phyloP scores from a whole-genome alignment of 306 rosid species.

The Aeschynomene evenia region DNA sequence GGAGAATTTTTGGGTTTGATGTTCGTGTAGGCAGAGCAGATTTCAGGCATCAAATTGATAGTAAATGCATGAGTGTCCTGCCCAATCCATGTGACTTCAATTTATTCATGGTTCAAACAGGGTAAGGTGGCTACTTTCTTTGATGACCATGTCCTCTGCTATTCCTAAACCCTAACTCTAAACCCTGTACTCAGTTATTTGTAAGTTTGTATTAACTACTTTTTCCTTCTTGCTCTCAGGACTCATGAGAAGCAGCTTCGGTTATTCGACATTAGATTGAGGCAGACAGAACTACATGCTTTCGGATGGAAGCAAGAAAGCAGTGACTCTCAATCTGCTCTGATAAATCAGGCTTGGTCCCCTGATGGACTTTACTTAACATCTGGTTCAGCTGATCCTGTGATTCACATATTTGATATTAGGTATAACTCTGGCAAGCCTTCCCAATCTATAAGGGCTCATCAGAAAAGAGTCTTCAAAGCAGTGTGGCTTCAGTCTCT shows the following conservation, averaged over 20 bases:
- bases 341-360: conserved; percentile 97
- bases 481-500: conserved; percentile 86
- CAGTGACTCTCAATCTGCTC: conserved; percentile 96
- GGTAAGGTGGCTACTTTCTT: conserved; percentile 44
- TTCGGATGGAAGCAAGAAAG: conserved; percentile 99
- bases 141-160: neutral
- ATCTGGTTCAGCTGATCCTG: conserved; percentile 92
- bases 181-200: too few relatives aligned
- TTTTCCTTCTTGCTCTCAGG: conserved; percentile 49
- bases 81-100: conserved; percentile 93
- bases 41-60: conserved; percentile 84
- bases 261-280: conserved; percentile 74
- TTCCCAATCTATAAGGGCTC: conserved; percentile 81
- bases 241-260: conserved; percentile 90
- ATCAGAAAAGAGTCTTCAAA: conserved; percentile 90
- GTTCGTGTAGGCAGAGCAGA: conserved; percentile 62
- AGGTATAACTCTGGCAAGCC: conserved; percentile 70
- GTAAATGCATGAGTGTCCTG: conserved; percentile 95
- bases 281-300: conserved; percentile 80
- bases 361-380: conserved; percentile 85
- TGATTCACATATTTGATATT: conserved; percentile 88
- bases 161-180: too few relatives aligned
- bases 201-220: neutral
- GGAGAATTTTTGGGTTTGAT: conserved; percentile 76
- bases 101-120: conserved; percentile 95